Evolutionary conservation across 2,329 filamentous ascomycete genomes (phyloP).

Genomic region (Aspergillus awamori): DNA sequence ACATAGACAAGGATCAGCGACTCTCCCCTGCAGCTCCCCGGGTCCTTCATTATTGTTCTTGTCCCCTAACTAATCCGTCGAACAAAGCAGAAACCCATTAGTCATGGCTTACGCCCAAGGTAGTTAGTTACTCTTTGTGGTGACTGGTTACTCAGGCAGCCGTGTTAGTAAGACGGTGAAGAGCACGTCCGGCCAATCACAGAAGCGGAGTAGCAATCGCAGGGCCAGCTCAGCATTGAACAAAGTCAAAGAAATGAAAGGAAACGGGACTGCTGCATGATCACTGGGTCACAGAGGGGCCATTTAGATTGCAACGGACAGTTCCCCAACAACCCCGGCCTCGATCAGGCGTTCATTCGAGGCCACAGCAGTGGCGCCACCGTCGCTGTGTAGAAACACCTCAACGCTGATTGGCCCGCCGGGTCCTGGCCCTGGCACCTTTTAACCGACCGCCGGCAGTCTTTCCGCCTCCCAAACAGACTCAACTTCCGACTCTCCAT

Average conservation of each 20-base stretch:
- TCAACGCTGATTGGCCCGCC: conserved; percentile 41
- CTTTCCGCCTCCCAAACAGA: conserved; percentile 29
- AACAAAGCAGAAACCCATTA: not conserved
- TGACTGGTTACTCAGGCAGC: not conserved
- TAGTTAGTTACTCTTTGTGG: not conserved
- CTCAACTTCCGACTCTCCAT: conserved; percentile 15
- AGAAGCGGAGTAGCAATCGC: not conserved
- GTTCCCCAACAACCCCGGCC: not conserved
- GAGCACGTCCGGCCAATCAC: not conserved
- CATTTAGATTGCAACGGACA: not conserved
- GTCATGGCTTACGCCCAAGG: conserved; percentile 3
- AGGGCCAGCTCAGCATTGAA: not conserved
- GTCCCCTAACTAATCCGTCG: not conserved
- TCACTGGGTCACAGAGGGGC: not conserved
- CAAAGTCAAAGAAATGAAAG: not conserved
- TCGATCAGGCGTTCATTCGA: conserved; percentile 12
- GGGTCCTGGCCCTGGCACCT: conserved; percentile 21
- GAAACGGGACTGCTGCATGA: not conserved
- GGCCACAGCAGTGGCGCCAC: conserved; percentile 33
- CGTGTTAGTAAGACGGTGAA: conserved; percentile 2
- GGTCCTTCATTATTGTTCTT: not conserved
- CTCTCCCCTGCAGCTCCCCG: not conserved
- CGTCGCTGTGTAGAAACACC: conserved; percentile 42
- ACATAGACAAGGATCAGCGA: not conserved
- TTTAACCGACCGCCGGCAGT: conserved; percentile 32